Conservation (phyloP, 2,329 filamentous ascomycete species). For the Chaetomium sp. region DNA sequence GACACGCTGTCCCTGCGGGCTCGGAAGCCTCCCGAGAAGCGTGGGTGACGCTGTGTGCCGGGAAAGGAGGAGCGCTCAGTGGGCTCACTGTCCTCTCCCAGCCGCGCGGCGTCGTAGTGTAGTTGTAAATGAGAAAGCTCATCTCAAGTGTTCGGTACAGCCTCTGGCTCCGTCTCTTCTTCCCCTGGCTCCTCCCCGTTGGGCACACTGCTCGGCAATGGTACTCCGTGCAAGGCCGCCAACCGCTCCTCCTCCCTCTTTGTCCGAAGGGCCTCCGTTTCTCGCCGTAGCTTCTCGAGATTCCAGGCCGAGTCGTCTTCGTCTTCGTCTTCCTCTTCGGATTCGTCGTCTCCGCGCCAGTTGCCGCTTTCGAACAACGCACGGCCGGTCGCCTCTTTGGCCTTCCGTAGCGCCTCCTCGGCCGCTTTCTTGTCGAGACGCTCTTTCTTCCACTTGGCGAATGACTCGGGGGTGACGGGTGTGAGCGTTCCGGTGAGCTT, state of each 20-base stretch:
- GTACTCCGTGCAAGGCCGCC: conserved; percentile 28
- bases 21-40: conserved; percentile 5
- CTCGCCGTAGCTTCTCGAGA: conserved; percentile 70
- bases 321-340: conserved; percentile 51
- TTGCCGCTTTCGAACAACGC: conserved; percentile 95
- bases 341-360: conserved; percentile 64
- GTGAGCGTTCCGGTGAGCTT: conserved; percentile 89
- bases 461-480: conserved; percentile 85
- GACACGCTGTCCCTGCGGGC: not conserved
- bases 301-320: conserved; percentile 57
- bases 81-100: conserved; percentile 17
- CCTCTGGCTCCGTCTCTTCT: conserved; percentile 13
- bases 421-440: conserved; percentile 92
- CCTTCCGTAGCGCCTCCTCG: conserved; percentile 80
- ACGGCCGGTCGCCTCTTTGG: conserved; percentile 92
- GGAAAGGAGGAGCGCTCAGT: conserved; percentile 19
- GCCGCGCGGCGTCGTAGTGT: conserved; percentile 15
- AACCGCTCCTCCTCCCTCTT: conserved; percentile 72
- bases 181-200: conserved; percentile 9
- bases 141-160: conserved; percentile 25
- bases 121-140: not conserved
- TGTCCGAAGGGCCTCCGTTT: conserved; percentile 71
- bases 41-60: conserved; percentile 11
- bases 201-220: conserved; percentile 14
- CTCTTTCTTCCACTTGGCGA: conserved; percentile 96